Conservation (phyloP, 108 stramenopile species). For the Chaetoceros tenuissimus region DNA sequence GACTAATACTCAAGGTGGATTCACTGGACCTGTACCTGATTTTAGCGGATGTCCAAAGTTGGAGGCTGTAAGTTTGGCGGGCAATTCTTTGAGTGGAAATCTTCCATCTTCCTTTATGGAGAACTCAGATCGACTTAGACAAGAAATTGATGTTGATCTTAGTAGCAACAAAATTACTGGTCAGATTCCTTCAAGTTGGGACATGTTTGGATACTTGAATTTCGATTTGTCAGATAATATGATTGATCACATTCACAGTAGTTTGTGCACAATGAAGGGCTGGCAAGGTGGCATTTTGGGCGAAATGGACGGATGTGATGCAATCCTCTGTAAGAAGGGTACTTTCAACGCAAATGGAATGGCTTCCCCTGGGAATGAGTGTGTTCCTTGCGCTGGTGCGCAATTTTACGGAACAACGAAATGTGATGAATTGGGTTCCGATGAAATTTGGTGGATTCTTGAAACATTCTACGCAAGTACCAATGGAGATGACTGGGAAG, state of each 20-base stretch:
- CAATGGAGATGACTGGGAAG: slow-evolving; percentile 27
- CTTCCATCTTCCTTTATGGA: slow-evolving; percentile 33
- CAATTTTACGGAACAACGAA: slow-evolving; percentile 40
- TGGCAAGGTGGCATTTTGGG: slow-evolving; percentile 52
- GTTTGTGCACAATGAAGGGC: slow-evolving; percentile 23
- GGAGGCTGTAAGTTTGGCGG: slow-evolving; percentile 1
- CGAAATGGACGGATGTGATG: slow-evolving; percentile 52
- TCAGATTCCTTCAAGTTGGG: slow-evolving; percentile 28
- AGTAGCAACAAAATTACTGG: slow-evolving; percentile 34
- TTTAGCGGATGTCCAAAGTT: slow-evolving; percentile 4
- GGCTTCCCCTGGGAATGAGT: slow-evolving; percentile 19
- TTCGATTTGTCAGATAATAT: slow-evolving; percentile 35
- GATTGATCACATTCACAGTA: slow-evolving; percentile 18
- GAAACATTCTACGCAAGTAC: slow-evolving; percentile 27
- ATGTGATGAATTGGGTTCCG: slow-evolving; percentile 30
- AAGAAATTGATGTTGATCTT: slow-evolving; percentile 27
- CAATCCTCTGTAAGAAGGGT: slow-evolving; percentile 69
- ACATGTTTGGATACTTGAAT: slow-evolving; percentile 20
- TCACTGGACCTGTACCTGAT: slow-evolving; percentile 2
- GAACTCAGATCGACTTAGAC: slow-evolving; percentile 14
- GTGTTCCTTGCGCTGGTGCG: slow-evolving; percentile 38
- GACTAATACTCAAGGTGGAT: slow-evolving; percentile 7
- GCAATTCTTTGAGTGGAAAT: slow-evolving; percentile 26
- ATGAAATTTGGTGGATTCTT: slow-evolving; percentile 39
- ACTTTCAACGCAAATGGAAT: slow-evolving; percentile 54